These are phyloP conservation scores for Cyclotella baltica DNA, from an alignment of 108 stramenopile genomes.

Conservation along the genomic window DNA sequence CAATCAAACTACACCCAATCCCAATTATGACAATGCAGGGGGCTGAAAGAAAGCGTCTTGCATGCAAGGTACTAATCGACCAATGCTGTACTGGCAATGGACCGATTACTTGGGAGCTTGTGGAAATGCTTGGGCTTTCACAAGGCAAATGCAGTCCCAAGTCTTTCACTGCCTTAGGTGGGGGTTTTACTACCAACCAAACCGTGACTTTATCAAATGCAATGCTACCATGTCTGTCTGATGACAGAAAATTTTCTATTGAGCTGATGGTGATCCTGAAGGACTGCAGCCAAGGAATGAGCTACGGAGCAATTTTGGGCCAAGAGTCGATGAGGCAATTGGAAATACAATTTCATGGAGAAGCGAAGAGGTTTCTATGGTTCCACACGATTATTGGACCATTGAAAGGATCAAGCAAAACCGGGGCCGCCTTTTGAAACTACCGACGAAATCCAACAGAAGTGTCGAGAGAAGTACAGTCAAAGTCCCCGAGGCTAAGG, in stretches of 20 bases:
- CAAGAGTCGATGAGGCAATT: conserved; percentile 5
- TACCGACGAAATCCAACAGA: no score
- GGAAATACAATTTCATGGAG: conserved; percentile 26
- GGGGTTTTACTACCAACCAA: background rate
- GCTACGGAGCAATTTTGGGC: conserved; percentile 13
- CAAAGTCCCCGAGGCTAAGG: no score
- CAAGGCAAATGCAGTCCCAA: background rate
- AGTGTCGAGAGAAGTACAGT: no score
- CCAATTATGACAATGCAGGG: background rate
- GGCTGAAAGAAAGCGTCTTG: background rate
- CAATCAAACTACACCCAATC: background rate
- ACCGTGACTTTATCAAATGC: background rate
- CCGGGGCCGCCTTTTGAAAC: background rate
- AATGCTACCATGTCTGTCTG: background rate
- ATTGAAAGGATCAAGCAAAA: background rate
- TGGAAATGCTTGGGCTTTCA: background rate
- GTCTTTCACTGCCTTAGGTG: background rate
- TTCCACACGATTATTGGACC: conserved; percentile 7
- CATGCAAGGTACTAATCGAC: background rate
- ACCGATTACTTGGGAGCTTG: background rate
- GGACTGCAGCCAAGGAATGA: background rate
- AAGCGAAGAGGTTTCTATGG: conserved; percentile 2
- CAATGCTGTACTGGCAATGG: background rate
- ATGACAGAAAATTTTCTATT: background rate
- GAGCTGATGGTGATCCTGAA: background rate